phyloP scores from a whole-genome alignment of 1,139 yeast species.

The Pichia sp. region DNA sequence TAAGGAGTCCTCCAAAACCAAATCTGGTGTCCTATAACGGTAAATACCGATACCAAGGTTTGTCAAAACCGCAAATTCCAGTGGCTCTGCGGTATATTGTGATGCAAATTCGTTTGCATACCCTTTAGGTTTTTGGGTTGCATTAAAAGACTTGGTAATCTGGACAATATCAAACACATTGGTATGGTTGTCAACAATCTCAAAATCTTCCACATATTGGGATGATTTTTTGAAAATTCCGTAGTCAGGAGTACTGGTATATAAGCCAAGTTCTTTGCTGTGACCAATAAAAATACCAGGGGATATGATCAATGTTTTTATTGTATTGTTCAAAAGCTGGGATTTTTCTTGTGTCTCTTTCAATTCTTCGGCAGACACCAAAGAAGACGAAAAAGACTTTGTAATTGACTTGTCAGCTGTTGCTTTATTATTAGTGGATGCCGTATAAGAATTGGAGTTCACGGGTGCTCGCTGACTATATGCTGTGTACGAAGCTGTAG shows the following conservation, averaged over 20 bases:
- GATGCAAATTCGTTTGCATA: constrained; percentile 81
- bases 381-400: constrained; percentile 22
- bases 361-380: constrained; percentile 29
- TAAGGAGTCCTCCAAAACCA: constrained; percentile 63
- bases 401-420: constrained; percentile 23
- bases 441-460: not conserved
- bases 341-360: constrained; percentile 33
- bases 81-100: constrained; percentile 62
- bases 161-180: constrained; percentile 72
- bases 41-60: constrained; percentile 72
- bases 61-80: constrained; percentile 78
- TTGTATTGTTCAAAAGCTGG: constrained; percentile 41
- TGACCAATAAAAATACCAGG: constrained; percentile 73
- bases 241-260: constrained; percentile 77
- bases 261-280: constrained; percentile 43
- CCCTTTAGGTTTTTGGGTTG: constrained; percentile 70
- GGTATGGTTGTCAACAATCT: constrained; percentile 56
- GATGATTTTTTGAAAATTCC: constrained; percentile 71
- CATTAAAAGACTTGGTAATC: constrained; percentile 65
- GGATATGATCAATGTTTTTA: constrained; percentile 54
- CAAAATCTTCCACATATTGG: constrained; percentile 77
- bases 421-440: not conserved
- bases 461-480: not conserved
- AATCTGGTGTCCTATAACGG: constrained; percentile 74
- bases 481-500: not conserved